These are phyloP conservation scores for Trypanosoma theileri DNA, from an alignment of 208 protist species.

Conservation along the genomic window DNA sequence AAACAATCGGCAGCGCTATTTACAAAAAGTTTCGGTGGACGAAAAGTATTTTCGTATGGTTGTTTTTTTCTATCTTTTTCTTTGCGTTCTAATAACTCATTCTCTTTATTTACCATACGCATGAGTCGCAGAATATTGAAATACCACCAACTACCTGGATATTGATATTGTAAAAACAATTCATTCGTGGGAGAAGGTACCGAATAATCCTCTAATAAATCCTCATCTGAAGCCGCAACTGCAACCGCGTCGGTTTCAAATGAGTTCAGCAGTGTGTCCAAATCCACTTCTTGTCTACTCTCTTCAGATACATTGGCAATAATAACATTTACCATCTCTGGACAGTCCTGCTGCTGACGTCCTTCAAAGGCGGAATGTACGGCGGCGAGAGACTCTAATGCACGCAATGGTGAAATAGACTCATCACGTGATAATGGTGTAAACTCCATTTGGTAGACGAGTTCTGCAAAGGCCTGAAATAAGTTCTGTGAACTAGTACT, in stretches of 20 bases:
- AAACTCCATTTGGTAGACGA: constrained; percentile 69
- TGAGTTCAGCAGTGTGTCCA: constrained; percentile 47
- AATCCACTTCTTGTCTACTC: constrained; percentile 44
- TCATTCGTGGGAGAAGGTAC: neutral
- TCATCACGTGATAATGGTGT: constrained; percentile 15
- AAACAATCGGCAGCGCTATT: constrained; percentile 79
- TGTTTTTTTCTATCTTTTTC: constrained; percentile 32
- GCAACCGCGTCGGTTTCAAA: constrained; percentile 38
- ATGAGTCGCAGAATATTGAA: constrained; percentile 40
- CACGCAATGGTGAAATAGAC: constrained; percentile 45
- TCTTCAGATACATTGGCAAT: constrained; percentile 77
- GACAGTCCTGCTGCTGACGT: constrained; percentile 83
- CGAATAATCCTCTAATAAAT: neutral
- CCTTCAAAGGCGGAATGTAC: constrained; percentile 82
- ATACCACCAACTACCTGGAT: constrained; percentile 28
- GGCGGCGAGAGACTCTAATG: constrained; percentile 53
- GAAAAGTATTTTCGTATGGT: constrained; percentile 34
- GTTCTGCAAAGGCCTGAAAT: constrained; percentile 44
- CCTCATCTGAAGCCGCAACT: neutral
- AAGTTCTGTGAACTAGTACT: constrained; percentile 39
- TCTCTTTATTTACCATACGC: constrained; percentile 69
- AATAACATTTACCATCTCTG: constrained; percentile 79
- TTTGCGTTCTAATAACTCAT: constrained; percentile 51
- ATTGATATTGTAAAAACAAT: neutral
- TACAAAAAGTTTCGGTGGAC: constrained; percentile 50